phyloP scores from a whole-genome alignment of 495 filamentous ascomycete species.

The Extremus antarcticus region DNA sequence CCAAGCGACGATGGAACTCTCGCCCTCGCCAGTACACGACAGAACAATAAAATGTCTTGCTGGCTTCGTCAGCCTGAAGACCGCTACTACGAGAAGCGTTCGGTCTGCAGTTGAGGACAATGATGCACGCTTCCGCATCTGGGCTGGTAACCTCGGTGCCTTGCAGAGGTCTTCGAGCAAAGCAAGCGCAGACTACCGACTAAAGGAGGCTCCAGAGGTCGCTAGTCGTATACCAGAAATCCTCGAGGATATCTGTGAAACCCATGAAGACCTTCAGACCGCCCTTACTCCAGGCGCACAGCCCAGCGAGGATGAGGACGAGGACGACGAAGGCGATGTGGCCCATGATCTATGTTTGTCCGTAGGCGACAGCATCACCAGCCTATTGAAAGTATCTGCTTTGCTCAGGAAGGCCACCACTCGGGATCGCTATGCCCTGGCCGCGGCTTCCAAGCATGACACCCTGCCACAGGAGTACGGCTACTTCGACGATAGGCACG shows the following conservation, averaged over 20 bases:
- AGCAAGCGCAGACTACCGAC: not conserved
- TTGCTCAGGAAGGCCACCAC: not conserved
- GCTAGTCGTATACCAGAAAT: not conserved
- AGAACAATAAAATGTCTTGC: too few relatives aligned
- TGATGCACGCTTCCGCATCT: not conserved
- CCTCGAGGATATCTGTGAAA: not conserved
- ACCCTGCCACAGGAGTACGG: not conserved
- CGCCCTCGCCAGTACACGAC: too few relatives aligned
- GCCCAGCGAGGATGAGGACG: not conserved
- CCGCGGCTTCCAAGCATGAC: not conserved
- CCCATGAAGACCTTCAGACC: not conserved
- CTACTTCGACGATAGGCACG: not conserved
- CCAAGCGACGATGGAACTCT: too few relatives aligned
- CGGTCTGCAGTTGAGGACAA: not conserved
- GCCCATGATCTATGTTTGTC: not conserved
- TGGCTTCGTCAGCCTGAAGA: too few relatives aligned
- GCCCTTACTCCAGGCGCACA: not conserved
- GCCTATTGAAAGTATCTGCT: not conserved
- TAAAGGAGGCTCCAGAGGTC: not conserved
- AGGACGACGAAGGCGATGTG: not conserved
- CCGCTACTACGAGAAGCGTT: not conserved
- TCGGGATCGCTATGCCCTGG: not conserved
- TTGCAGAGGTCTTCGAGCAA: not conserved
- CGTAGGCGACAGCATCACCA: not conserved
- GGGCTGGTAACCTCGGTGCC: constrained; percentile 3